Conservation (phyloP, 345 rosid species). For the Rhodomyrtus tomentosa region DNA sequence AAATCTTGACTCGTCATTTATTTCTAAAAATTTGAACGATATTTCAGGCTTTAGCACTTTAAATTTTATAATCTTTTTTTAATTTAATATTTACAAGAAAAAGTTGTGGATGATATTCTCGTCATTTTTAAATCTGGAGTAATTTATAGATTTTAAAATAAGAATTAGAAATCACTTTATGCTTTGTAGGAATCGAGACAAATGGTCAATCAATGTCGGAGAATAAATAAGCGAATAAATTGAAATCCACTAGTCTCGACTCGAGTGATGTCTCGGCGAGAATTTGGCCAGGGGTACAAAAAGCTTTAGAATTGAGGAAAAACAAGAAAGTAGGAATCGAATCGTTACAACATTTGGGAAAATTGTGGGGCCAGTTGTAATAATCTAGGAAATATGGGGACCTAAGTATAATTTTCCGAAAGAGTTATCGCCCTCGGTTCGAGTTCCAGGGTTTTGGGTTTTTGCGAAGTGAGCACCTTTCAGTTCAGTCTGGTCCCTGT, state of each 20-base stretch:
- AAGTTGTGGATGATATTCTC: accelerated
- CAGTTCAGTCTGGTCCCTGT: background rate
- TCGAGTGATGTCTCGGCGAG: background rate
- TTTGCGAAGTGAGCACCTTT: background rate
- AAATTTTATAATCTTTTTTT: background rate
- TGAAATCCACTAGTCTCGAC: background rate
- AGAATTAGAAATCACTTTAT: background rate
- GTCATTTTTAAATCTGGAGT: background rate
- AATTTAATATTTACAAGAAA: background rate
- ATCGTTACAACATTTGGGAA: background rate
- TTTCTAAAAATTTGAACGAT: background rate
- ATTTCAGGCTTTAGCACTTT: accelerated
- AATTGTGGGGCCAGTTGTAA: background rate
- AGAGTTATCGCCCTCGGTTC: background rate
- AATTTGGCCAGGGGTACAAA: background rate
- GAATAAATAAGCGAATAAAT: background rate
- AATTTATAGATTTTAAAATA: accelerated
- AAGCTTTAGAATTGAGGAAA: background rate
- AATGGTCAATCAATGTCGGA: accelerated
- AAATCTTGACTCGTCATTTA: background rate
- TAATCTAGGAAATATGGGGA: background rate
- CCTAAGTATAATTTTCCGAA: background rate
- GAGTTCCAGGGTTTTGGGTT: background rate
- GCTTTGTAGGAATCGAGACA: accelerated
- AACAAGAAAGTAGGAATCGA: background rate